A percentile compares a stretch with the other conserved stretches of the same genome.
Evolutionary conservation across 1,139 yeast genomes (phyloP).

Genomic region (Magnusiomyces paraingens): DNA sequence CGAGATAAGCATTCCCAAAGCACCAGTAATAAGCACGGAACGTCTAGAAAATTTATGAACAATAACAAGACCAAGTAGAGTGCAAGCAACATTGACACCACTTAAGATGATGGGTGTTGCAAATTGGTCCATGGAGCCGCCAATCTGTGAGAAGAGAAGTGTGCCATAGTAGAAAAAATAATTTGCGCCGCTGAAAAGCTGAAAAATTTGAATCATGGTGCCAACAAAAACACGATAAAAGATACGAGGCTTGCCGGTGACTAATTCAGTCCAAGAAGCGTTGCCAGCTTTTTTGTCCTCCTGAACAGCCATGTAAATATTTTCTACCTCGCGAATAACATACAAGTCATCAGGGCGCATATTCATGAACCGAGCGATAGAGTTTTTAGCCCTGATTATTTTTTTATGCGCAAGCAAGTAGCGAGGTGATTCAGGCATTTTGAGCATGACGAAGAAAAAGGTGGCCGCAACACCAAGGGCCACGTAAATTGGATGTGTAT

Average conservation of each 20-base stretch:
- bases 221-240: slow-evolving; percentile 61
- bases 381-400: slow-evolving; percentile 51
- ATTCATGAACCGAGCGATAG: slow-evolving; percentile 58
- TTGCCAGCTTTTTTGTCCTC: slow-evolving; percentile 56
- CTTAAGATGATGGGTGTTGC: slow-evolving; percentile 72
- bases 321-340: slow-evolving; percentile 51
- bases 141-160: slow-evolving; percentile 58
- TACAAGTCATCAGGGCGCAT: slow-evolving; percentile 53
- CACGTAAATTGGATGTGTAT: slow-evolving; percentile 55
- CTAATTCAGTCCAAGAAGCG: slow-evolving; percentile 59
- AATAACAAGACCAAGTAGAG: slow-evolving; percentile 57
- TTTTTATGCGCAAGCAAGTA: slow-evolving; percentile 49
- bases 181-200: slow-evolving; percentile 75
- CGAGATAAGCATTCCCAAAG: slow-evolving; percentile 57
- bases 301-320: slow-evolving; percentile 57
- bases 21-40: slow-evolving; percentile 55
- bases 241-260: slow-evolving; percentile 62
- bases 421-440: slow-evolving; percentile 78
- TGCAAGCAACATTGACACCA: slow-evolving; percentile 69
- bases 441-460: slow-evolving; percentile 47
- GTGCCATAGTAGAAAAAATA: slow-evolving; percentile 80
- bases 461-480: slow-evolving; percentile 42
- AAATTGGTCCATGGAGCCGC: slow-evolving; percentile 58
- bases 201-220: slow-evolving; percentile 57
- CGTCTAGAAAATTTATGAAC: slow-evolving; percentile 72